Evolutionary conservation across 2,329 filamentous ascomycete genomes (phyloP).

Genomic region (Fusarium aywerte): DNA sequence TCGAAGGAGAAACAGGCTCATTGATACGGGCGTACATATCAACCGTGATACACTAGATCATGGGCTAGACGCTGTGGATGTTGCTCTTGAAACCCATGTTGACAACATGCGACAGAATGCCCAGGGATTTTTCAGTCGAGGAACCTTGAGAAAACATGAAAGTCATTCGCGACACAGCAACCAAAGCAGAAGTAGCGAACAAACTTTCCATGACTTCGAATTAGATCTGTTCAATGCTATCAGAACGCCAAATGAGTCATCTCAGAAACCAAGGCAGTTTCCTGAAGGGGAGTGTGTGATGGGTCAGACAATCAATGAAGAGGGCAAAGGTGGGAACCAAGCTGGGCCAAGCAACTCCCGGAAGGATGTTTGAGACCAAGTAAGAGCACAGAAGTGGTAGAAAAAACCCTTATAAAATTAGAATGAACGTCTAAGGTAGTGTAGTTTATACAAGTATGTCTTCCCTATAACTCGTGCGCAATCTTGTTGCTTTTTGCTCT

Average conservation of each 20-base stretch:
- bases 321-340: constrained; percentile 44
- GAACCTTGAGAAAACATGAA: constrained; percentile 42
- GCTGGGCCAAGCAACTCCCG: constrained; percentile 10
- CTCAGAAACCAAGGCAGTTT: constrained; percentile 29
- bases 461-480: constrained; percentile 16
- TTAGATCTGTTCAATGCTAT: constrained; percentile 44
- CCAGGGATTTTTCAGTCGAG: constrained; percentile 47
- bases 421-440: constrained; percentile 35
- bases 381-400: not conserved
- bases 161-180: constrained; percentile 46
- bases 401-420: constrained; percentile 35
- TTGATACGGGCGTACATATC: constrained; percentile 57
- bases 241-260: constrained; percentile 17
- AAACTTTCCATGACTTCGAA: constrained; percentile 46
- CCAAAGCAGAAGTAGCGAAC: constrained; percentile 47
- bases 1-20: constrained; percentile 66
- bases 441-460: constrained; percentile 43
- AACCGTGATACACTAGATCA: constrained; percentile 52
- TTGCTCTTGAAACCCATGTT: constrained; percentile 53
- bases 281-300: constrained; percentile 52
- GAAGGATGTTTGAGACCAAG: not conserved
- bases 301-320: constrained; percentile 53
- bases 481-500: constrained; percentile 20
- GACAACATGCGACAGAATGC: constrained; percentile 50
- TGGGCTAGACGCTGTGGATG: constrained; percentile 52